phyloP scores from a whole-genome alignment of 2,329 filamentous ascomycete genomes.

The Ophiocordyceps australis region DNA sequence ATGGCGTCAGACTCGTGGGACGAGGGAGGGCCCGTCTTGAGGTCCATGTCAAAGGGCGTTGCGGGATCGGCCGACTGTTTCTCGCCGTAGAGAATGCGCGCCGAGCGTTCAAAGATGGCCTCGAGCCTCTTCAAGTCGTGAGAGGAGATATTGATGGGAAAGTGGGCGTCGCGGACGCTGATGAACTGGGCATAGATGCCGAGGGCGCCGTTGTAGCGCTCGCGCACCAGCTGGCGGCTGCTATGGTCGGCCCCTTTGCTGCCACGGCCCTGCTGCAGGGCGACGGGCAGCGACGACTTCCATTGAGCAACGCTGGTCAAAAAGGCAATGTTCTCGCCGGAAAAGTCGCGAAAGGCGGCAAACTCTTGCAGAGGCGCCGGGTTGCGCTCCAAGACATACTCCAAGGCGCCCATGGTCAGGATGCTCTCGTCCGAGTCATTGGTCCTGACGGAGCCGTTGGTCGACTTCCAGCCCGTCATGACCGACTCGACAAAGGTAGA shows the following conservation, averaged over 20 bases:
- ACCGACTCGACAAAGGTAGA: slow-evolving; percentile 10
- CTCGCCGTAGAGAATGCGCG: slow-evolving; percentile 21
- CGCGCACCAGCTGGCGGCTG: slow-evolving; percentile 14
- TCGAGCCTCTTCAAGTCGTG: slow-evolving; percentile 30
- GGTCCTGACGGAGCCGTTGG: slow-evolving; percentile 10
- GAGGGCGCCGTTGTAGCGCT: slow-evolving; percentile 37
- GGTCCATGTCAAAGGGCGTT: slow-evolving; percentile 15
- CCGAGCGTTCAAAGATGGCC: slow-evolving; percentile 32
- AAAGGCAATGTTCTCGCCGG: slow-evolving; percentile 54
- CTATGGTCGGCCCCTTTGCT: slow-evolving; percentile 4
- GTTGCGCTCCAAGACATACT: slow-evolving; percentile 40
- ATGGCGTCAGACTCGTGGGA: no score
- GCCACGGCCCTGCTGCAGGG: slow-evolving; percentile 6
- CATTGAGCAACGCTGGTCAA: slow-evolving; percentile 38
- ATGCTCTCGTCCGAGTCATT: slow-evolving; percentile 19
- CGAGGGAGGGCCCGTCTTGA: background rate
- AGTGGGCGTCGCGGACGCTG: slow-evolving; percentile 38
- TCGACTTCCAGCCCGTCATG: slow-evolving; percentile 12
- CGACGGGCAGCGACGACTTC: slow-evolving; percentile 20
- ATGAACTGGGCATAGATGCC: slow-evolving; percentile 44
- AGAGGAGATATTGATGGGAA: slow-evolving; percentile 46
- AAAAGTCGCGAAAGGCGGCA: slow-evolving; percentile 48
- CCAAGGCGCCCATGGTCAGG: slow-evolving; percentile 41
- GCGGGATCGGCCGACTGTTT: slow-evolving; percentile 14
- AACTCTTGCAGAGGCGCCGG: slow-evolving; percentile 43